Percentiles rank a stretch among this genome's conserved stretches.
phyloP scores from a whole-genome alignment of 805 yeast species.

The Candida saitoana region DNA sequence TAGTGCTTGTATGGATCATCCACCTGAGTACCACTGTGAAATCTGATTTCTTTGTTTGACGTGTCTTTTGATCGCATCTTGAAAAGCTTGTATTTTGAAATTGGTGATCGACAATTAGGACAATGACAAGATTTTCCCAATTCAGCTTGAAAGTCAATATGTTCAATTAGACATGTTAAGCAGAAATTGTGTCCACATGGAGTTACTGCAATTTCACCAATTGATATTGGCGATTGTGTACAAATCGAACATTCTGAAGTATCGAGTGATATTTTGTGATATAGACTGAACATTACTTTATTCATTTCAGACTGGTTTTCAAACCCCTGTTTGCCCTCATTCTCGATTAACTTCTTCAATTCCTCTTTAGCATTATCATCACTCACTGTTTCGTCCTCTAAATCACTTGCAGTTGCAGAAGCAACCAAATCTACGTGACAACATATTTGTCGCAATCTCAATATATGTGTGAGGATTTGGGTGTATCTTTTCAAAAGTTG shows the following conservation, averaged over 20 bases:
- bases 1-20: conserved; percentile 19
- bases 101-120: conserved; percentile 66
- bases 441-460: conserved; percentile 82
- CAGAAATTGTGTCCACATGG: conserved; percentile 84
- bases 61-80: conserved; percentile 31
- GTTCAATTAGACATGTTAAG: conserved; percentile 65
- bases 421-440: conserved; percentile 73
- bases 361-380: conserved; percentile 11
- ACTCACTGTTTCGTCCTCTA: conserved; percentile 18
- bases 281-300: conserved; percentile 24
- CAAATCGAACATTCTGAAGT: conserved; percentile 83
- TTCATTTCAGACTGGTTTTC: conserved; percentile 19
- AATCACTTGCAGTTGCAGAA: conserved; percentile 50
- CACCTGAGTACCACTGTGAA: conserved; percentile 24
- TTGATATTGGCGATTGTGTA: conserved; percentile 58
- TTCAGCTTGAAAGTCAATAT: conserved; percentile 62
- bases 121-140: conserved; percentile 51
- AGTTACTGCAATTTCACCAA: conserved; percentile 54
- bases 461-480: conserved; percentile 74
- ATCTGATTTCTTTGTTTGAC: conserved; percentile 21
- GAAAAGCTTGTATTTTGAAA: conserved; percentile 49
- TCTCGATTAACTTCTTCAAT: conserved; percentile 9
- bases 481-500: conserved; percentile 69
- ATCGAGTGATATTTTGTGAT: conserved; percentile 27
- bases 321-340: conserved; percentile 10